phyloP scores from a whole-genome alignment of 2,329 filamentous ascomycete species.

The Tolypocladium nubicola region DNA sequence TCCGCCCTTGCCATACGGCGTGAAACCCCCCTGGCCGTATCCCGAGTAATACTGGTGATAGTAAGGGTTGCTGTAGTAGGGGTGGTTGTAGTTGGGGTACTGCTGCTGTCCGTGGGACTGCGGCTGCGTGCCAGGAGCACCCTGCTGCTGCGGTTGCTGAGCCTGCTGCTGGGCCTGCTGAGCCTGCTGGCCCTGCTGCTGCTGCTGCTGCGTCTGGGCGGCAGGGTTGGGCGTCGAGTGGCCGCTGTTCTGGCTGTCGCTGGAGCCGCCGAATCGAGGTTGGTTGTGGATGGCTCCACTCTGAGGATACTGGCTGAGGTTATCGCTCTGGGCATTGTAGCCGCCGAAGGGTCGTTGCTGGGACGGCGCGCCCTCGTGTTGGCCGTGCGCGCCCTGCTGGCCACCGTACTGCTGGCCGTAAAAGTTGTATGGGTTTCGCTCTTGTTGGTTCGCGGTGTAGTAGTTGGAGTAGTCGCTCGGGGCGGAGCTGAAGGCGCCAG shows the following conservation, averaged over 20 bases:
- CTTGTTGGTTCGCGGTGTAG: slow-evolving; percentile 66
- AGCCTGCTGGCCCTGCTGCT: slow-evolving; percentile 25
- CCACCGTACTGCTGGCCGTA: slow-evolving; percentile 54
- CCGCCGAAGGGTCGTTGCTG: slow-evolving; percentile 71
- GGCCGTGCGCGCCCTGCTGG: slow-evolving; percentile 47
- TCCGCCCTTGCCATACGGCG: slow-evolving; percentile 43
- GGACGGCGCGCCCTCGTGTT: slow-evolving; percentile 59
- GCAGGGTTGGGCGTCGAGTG: slow-evolving; percentile 84
- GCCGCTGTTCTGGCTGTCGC: slow-evolving; percentile 74
- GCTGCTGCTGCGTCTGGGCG: slow-evolving; percentile 37
- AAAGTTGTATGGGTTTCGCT: slow-evolving; percentile 71
- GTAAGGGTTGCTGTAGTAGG: slow-evolving; percentile 53
- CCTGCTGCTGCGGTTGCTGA: slow-evolving; percentile 33
- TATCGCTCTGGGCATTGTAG: slow-evolving; percentile 59
- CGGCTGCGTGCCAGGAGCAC: slow-evolving; percentile 31
- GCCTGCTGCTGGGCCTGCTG: slow-evolving; percentile 23
- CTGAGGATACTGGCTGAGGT: slow-evolving; percentile 61
- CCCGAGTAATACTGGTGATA: slow-evolving; percentile 51
- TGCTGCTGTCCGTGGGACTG: slow-evolving; percentile 35
- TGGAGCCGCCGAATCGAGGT: slow-evolving; percentile 46
- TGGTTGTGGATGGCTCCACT: slow-evolving; percentile 48
- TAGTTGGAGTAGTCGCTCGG: slow-evolving; percentile 76
- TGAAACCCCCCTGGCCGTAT: slow-evolving; percentile 42
- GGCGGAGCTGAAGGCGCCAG: slow-evolving; percentile 60
- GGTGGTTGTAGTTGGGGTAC: slow-evolving; percentile 44